phyloP scores from a whole-genome alignment of 2,329 filamentous ascomycete species.

The Ophiostoma piceae region DNA sequence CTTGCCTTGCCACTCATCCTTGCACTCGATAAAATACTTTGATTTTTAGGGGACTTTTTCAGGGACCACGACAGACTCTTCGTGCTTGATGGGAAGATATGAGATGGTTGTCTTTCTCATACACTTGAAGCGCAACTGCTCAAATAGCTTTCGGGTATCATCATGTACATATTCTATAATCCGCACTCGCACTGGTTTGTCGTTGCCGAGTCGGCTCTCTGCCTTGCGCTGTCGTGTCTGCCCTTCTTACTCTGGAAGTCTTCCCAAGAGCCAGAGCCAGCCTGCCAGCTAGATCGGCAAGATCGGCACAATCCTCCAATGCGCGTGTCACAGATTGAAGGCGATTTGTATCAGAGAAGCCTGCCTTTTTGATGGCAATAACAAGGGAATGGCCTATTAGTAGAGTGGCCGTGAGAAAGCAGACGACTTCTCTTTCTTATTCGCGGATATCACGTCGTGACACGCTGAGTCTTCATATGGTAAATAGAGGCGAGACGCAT shows the following conservation, averaged over 20 bases:
- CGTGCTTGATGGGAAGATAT: no score
- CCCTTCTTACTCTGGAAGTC: neutral
- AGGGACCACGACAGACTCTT: no score
- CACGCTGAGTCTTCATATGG: neutral
- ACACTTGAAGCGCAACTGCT: no score
- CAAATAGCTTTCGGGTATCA: no score
- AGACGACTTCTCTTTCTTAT: neutral
- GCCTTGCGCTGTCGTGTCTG: neutral
- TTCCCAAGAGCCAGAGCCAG: no score
- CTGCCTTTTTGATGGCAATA: neutral
- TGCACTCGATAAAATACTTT: neutral
- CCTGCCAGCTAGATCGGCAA: neutral
- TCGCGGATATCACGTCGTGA: neutral
- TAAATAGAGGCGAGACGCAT: slow-evolving; percentile 3
- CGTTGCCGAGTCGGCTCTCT: no score
- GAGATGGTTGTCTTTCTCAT: no score
- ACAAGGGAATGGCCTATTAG: neutral
- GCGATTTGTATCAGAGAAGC: neutral
- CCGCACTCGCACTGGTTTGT: neutral
- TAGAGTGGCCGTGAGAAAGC: neutral
- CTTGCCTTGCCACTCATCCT: neutral
- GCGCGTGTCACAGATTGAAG: neutral
- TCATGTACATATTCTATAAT: neutral
- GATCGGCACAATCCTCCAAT: neutral
- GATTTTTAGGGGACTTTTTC: no score